phyloP scores from a whole-genome alignment of 805 yeast species.

The Maudiozyma saulgeensis region DNA sequence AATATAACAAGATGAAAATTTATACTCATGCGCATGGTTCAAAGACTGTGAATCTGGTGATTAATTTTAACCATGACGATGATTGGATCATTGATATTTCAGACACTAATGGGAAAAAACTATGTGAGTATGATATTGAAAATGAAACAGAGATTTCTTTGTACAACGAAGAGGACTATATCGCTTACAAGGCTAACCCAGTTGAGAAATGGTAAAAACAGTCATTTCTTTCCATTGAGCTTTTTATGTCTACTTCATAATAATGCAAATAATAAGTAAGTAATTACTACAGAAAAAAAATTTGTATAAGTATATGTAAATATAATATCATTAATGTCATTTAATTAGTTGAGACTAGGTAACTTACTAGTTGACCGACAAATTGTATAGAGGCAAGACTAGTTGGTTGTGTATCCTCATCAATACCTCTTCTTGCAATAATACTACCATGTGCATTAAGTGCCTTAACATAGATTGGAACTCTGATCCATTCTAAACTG shows the following conservation, averaged over 20 bases:
- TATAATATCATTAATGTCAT: neutral
- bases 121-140: constrained; percentile 47
- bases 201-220: constrained; percentile 71
- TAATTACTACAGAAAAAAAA: neutral
- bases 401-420: constrained; percentile 21
- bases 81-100: constrained; percentile 53
- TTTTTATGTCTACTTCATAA: neutral
- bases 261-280: neutral
- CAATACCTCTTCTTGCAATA: constrained; percentile 62
- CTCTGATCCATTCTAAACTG: constrained; percentile 61
- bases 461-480: constrained; percentile 60
- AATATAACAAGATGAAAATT: constrained; percentile 67
- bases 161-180: constrained; percentile 62
- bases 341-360: constrained; percentile 6
- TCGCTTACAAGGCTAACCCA: constrained; percentile 66
- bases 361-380: constrained; percentile 17
- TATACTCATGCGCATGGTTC: constrained; percentile 94
- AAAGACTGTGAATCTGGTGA: constrained; percentile 84
- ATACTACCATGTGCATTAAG: constrained; percentile 83
- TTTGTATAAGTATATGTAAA: neutral
- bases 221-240: no score
- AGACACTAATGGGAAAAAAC: constrained; percentile 31
- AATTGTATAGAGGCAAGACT: constrained; percentile 24
- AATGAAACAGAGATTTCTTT: constrained; percentile 89
- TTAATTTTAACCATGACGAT: constrained; percentile 75